Evolutionary conservation across 1,284 basidiomycete genomes (phyloP), one percentile per base, ranked within the genome.

Genomic region (Malassezia pachydermatis): DNA sequence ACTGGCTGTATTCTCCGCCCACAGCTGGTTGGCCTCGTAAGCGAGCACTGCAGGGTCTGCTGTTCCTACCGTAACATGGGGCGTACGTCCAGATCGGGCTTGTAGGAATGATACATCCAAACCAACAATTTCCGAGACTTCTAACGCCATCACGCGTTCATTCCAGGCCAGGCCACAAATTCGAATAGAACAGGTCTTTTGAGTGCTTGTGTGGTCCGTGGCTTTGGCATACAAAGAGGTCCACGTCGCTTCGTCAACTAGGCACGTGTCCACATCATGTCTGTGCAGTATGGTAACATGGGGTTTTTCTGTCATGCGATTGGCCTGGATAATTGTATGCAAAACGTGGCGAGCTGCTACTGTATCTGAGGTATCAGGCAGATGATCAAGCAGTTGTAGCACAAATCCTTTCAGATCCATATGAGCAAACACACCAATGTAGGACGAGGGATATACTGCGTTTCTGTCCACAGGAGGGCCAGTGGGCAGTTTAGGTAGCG

Each of bases 21-120:
- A 51, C 6, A 51, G 24, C 6, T 57, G 68, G 65, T 75, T 81
- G 9, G 81, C 85, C 74, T 94, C 87, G 35, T 84, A 80, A 1
- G 88, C 78, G 0, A 70, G 62, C 1, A 92, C 76, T 2, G 74
- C 73, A 14, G 73, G 67, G 33, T 76, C 65, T 45, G 70, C 63
- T 4, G 87, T 92, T 2, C 87, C 94, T 4, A 96, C 81, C 0
- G 94, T 98, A 51, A 98, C 79, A 70, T 98, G 94, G 35, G 22
- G 19, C 20, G n/a, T 28, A n/a, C n/a, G n/a, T n/a, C n/a, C n/a
- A n/a, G n/a, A n/a, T n/a, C n/a, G n/a, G n/a, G n/a, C n/a, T n/a
- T n/a, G n/a, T n/a, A n/a, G n/a, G n/a, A n/a, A n/a, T n/a, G n/a
- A n/a, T n/a, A n/a, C n/a, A 36, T n/a, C 27, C 9, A 22, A 11